Base-by-base conservation (phyloP, 345 rosid genomes). In the Gossypium mustelinum region DNA sequence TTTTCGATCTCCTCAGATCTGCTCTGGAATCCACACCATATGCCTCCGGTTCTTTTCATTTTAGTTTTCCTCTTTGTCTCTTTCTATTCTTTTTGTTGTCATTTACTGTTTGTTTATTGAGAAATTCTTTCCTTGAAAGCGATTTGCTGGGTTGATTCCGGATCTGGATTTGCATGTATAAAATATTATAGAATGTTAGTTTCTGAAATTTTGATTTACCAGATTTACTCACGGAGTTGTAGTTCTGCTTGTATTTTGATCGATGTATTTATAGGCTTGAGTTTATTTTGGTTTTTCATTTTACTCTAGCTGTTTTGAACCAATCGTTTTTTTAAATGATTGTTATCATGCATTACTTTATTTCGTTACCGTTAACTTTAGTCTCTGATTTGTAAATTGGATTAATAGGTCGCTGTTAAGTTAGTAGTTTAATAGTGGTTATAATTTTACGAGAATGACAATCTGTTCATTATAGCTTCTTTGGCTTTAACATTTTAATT, bases 1-100 rank as follows among this genome's bases (percentile, higher is more conserved):
- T 50, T 72, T 41, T 59, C 56, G 56, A 20, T 48, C 45, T 51
- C 7, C 44, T 27, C 73, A 69, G 59, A 51, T 73, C 60, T 47
- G 69, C 69, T 48, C 7, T 16, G 4, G 14, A 24, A 4, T 60
- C 56, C 45, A 45, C 58, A 60, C 3, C 55, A 48, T 61, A 60
- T 25, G 68, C 29, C 10, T 45, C 47, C 1, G 59, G 17, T 61
- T 50, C 57, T 61, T 24, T 73, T 22, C 3, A 59, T 72, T 72
- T 70, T 52, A 64, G 69, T 43, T 47, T 47, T 68, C 25, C 13
- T 0, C 9, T 8, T 24, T 47, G 7, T 57, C 17, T 11, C 41
- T 34, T 34, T 34, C 41, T 34, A 5, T 56, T 57, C 7, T 4
- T 45, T 73, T 60, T 17, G n/a, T 11, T 4, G 0, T 29, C 9